Evolutionary conservation across 2,329 filamentous ascomycete species (phyloP), one percentile per base, ranked within the genome.

Genomic region (Pseudodiploospora longispora): DNA sequence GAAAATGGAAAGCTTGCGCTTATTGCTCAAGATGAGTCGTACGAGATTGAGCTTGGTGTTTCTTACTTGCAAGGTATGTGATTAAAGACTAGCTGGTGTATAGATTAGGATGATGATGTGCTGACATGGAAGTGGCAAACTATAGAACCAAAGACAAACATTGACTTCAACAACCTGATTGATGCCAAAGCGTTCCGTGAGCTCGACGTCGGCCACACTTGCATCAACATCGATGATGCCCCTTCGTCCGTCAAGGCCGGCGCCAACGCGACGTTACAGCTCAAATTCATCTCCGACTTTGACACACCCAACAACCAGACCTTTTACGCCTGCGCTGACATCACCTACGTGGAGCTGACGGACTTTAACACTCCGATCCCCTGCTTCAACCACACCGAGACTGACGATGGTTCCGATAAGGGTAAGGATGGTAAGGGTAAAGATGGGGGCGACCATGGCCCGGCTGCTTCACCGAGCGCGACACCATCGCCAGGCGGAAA

Each of bases 1-100:
- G 74, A 66, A 10, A 68, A 70, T 43, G 75, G 74, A 7, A 60
- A 66, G 12, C 64, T 78, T 5, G 68, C 73, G 6, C 60, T 79
- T 10, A 70, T 71, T 10, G 67, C 71, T 10, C 72, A 75, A 40
- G 71, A 76, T 41, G 72, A 78, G 43, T 70, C 73, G 10, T 76
- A 69, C 55, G 63, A 69, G 41, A 58, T 74, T 36, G 65, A 70
- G 35, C 61, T 79, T 35, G 67, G 69, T 36, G 66, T 80, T 43
- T 72, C 76, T 0, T 70, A 72, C 19, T 19, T 19, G 19, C 19
- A 19, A 19, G 19, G 19, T 19, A 19, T 19, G 19, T 19, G 19
- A 19, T 19, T 3, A 19, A 19, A 19, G 19, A 19, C 19, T 19
- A 19, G 19, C 19, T 19, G 19, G 3, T 19, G 3, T 19, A 19